Conservation (phyloP, 2,329 filamentous ascomycete species). For the Curvularia eragrostidis region DNA sequence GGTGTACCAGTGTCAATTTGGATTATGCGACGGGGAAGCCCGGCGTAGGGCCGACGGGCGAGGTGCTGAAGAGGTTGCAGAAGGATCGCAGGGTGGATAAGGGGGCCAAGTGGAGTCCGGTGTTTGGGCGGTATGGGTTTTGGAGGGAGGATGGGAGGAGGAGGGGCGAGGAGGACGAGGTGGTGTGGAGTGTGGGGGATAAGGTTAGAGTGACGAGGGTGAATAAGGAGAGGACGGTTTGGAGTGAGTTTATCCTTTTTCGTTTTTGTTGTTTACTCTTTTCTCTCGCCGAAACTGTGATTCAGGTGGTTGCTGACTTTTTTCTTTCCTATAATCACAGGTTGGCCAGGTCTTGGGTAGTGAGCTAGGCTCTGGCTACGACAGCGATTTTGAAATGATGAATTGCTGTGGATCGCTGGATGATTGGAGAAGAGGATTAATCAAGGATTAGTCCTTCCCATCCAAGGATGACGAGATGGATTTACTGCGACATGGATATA, state of each 20-base stretch:
- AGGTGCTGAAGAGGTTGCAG: conserved; percentile 55
- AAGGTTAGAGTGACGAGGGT: conserved; percentile 50
- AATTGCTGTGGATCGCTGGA: too few relatives aligned
- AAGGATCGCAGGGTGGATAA: conserved; percentile 55
- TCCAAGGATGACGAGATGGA: too few relatives aligned
- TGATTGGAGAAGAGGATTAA: too few relatives aligned
- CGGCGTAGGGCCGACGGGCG: conserved; percentile 46
- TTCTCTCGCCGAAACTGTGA: too few relatives aligned
- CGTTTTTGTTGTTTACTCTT: background rate
- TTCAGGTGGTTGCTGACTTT: background rate
- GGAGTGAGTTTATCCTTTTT: conserved; percentile 47
- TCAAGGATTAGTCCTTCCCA: too few relatives aligned
- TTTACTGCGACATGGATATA: too few relatives aligned
- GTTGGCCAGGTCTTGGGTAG: conserved; percentile 11
- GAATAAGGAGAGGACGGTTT: conserved; percentile 51
- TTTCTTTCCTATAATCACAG: background rate
- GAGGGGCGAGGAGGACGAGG: conserved; percentile 17
- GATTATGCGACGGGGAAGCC: conserved; percentile 55
- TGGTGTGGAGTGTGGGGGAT: conserved; percentile 50
- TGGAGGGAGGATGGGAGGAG: conserved; percentile 5
- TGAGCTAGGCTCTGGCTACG: too few relatives aligned
- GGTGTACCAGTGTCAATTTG: conserved; percentile 57
- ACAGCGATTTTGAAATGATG: too few relatives aligned
- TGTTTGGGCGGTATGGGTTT: conserved; percentile 58
- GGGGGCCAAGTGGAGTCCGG: conserved; percentile 55